Evolutionary conservation across 2,329 filamentous ascomycete species (phyloP).

Genomic region (Colletotrichum lentis): DNA sequence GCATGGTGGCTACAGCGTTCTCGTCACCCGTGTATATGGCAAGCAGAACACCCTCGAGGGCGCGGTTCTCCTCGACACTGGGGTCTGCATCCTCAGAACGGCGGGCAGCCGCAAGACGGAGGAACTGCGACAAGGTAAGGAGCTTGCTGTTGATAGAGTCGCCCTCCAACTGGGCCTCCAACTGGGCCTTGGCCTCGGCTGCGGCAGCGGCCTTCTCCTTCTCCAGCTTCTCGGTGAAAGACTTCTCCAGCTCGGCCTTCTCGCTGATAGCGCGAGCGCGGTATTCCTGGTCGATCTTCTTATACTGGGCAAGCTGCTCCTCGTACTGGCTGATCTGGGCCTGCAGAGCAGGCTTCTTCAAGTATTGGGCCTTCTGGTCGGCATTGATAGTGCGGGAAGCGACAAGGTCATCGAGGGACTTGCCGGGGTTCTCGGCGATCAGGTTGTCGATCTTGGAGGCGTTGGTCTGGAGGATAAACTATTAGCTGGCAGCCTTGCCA

Average conservation of each 20-base stretch:
- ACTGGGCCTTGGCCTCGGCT: conserved; percentile 63
- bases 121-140: conserved; percentile 78
- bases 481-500: conserved; percentile 19
- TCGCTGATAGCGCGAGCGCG: conserved; percentile 66
- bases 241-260: conserved; percentile 68
- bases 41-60: conserved; percentile 80
- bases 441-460: conserved; percentile 76
- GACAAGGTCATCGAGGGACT: conserved; percentile 78
- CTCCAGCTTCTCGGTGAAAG: conserved; percentile 59
- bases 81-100: conserved; percentile 73
- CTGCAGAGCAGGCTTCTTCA: conserved; percentile 78
- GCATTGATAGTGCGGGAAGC: conserved; percentile 76
- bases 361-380: conserved; percentile 79
- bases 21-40: conserved; percentile 82
- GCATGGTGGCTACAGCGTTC: conserved; percentile 75
- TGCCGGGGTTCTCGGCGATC: conserved; percentile 73
- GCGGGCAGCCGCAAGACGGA: conserved; percentile 79
- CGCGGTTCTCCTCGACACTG: conserved; percentile 75
- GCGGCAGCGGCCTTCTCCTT: conserved; percentile 63
- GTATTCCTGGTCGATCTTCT: conserved; percentile 78
- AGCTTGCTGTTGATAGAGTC: conserved; percentile 71
- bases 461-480: conserved; percentile 60
- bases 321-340: conserved; percentile 74
- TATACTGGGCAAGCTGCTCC: conserved; percentile 77
- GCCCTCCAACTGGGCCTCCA: conserved; percentile 56